These are phyloP conservation scores for Trichomonascus vanleenenianus DNA, from an alignment of 805 yeast species.

Conservation along the genomic window DNA sequence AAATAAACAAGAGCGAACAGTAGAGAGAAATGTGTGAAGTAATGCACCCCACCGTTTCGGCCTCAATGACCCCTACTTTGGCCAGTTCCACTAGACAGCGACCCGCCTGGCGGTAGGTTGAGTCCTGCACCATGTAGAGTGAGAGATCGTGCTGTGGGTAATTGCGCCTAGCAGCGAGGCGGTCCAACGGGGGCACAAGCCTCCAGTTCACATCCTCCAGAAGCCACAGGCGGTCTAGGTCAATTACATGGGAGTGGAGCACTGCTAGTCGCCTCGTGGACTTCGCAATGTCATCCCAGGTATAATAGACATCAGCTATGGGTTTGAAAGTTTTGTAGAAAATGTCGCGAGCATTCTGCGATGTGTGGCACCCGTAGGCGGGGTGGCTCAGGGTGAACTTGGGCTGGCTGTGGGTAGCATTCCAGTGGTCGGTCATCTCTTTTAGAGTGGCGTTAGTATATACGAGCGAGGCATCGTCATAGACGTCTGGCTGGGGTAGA, in stretches of 20 bases:
- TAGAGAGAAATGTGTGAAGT: slow-evolving; percentile 65
- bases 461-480: background rate
- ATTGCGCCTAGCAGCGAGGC: slow-evolving; percentile 40
- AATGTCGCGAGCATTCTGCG: slow-evolving; percentile 48
- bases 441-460: background rate
- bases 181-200: slow-evolving; percentile 58
- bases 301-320: slow-evolving; percentile 62
- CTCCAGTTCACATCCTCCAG: slow-evolving; percentile 50
- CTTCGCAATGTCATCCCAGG: slow-evolving; percentile 79
- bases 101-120: slow-evolving; percentile 46
- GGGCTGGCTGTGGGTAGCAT: slow-evolving; percentile 24
- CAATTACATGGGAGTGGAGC: slow-evolving; percentile 74
- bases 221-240: slow-evolving; percentile 62
- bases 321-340: slow-evolving; percentile 46
- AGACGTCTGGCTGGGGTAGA: slow-evolving; percentile 2
- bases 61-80: slow-evolving; percentile 59
- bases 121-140: slow-evolving; percentile 18
- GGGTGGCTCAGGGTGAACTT: slow-evolving; percentile 24
- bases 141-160: slow-evolving; percentile 18
- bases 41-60: slow-evolving; percentile 76
- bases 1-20: slow-evolving; percentile 61
- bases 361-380: slow-evolving; percentile 79
- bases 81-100: slow-evolving; percentile 69
- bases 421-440: background rate
- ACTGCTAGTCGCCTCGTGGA: slow-evolving; percentile 72